These are phyloP conservation scores for Mycena vulgaris DNA, from an alignment of 768 basidiomycete species.

Conservation along the genomic window DNA sequence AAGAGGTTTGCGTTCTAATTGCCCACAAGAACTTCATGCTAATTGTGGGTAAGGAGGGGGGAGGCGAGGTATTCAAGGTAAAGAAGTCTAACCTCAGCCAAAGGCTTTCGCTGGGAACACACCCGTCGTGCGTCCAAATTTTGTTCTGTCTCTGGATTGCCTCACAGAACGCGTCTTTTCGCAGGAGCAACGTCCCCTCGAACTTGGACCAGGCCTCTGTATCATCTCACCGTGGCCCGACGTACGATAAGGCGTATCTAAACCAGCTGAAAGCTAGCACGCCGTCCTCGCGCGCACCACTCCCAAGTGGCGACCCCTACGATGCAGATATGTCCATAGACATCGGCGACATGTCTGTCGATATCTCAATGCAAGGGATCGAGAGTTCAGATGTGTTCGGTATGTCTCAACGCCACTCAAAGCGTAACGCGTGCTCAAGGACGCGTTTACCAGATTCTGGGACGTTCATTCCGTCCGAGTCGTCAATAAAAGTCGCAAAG, in stretches of 20 bases:
- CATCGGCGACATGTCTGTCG: constrained; percentile 60
- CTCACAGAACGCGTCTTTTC: constrained; percentile 19
- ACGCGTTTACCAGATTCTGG: constrained; percentile 47
- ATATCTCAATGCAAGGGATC: constrained; percentile 53
- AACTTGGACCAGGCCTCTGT: constrained; percentile 71
- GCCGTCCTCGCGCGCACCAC: constrained; percentile 65
- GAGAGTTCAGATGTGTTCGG: constrained; percentile 50
- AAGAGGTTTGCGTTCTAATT: constrained; percentile 66
- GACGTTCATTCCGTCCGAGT: constrained; percentile 76
- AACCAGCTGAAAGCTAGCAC: constrained; percentile 87
- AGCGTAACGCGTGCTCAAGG: background rate
- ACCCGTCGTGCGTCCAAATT: constrained; percentile 61
- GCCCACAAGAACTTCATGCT: constrained; percentile 40
- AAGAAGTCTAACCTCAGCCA: constrained; percentile 61
- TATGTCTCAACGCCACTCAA: constrained; percentile 34
- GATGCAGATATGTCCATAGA: constrained; percentile 69
- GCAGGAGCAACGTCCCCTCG: constrained; percentile 50
- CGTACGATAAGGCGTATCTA: constrained; percentile 82
- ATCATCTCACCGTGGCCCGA: constrained; percentile 68
- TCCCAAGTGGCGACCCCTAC: constrained; percentile 56
- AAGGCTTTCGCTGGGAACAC: constrained; percentile 57
- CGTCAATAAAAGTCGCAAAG: constrained; percentile 80
- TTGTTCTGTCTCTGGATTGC: background rate
- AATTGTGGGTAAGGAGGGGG: constrained; percentile 63
- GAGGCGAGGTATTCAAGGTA: constrained; percentile 79